Evolutionary conservation across 2,329 filamentous ascomycete species (phyloP).

Genomic region (Beauveria australis): DNA sequence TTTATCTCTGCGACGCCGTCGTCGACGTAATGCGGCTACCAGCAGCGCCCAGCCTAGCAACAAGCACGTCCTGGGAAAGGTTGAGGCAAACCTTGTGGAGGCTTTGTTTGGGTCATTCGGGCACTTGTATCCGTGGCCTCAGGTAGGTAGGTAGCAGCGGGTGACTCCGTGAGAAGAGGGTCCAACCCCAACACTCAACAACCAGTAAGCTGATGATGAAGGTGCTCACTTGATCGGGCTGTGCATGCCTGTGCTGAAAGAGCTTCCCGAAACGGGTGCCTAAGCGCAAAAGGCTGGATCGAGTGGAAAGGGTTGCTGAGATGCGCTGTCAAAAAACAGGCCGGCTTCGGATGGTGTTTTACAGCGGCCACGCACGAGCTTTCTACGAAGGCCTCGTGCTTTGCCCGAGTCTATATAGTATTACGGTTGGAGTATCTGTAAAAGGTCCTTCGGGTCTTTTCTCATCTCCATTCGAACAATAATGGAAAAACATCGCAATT

Average conservation of each 20-base stretch:
- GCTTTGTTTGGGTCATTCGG: slow-evolving; percentile 2
- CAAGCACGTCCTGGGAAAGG: neutral
- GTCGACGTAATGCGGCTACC: slow-evolving; percentile 5
- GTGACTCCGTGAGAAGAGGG: neutral
- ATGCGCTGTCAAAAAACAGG: neutral
- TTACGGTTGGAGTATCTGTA: neutral
- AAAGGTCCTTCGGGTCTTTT: neutral
- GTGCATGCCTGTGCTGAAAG: neutral
- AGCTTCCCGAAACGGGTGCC: neutral
- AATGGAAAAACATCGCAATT: neutral
- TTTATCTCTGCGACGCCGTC: slow-evolving; percentile 1
- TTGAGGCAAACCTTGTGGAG: slow-evolving; percentile 5
- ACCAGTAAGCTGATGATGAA: slow-evolving; percentile 9
- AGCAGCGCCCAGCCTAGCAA: neutral
- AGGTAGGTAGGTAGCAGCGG: neutral
- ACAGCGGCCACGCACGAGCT: no score
- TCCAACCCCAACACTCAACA: slow-evolving; percentile 12
- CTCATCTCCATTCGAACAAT: neutral
- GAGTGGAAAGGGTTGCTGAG: neutral
- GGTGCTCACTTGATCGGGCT: slow-evolving; percentile 7
- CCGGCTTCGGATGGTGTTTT: no score
- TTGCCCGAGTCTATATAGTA: neutral
- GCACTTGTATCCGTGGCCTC: neutral
- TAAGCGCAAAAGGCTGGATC: neutral
- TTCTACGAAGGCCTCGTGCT: neutral